Evolutionary conservation across 2,329 filamentous ascomycete species (phyloP).

Genomic region (Trichoderma sp.): DNA sequence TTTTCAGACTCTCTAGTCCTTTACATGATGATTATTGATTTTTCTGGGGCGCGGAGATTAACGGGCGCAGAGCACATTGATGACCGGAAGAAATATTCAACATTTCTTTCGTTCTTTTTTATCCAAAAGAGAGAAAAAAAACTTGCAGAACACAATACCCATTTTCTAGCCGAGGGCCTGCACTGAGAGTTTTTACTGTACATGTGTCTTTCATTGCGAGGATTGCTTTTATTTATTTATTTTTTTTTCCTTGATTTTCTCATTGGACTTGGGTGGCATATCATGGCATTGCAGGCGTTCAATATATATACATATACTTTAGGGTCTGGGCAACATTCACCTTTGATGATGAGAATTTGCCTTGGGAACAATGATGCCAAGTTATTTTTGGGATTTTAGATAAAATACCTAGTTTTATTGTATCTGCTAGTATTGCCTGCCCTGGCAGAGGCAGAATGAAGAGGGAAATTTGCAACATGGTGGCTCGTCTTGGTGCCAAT

Average conservation of each 20-base stretch:
- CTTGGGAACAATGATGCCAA: slow-evolving; percentile 11
- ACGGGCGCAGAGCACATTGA: background rate
- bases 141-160: slow-evolving; percentile 19
- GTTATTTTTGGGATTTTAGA: slow-evolving; percentile 2
- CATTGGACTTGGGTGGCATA: slow-evolving; percentile 13
- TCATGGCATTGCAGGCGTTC: slow-evolving; percentile 19
- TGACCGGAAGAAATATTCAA: slow-evolving; percentile 5
- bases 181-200: slow-evolving; percentile 16
- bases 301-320: slow-evolving; percentile 19
- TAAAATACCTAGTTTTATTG: background rate
- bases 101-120: background rate
- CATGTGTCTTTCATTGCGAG: slow-evolving; percentile 15
- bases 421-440: background rate
- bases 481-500: background rate
- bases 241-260: background rate
- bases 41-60: background rate
- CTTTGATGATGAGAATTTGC: slow-evolving; percentile 5
- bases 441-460: background rate
- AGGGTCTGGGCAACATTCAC: slow-evolving; percentile 7
- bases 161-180: slow-evolving; percentile 15
- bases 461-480: background rate
- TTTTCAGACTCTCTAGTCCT: background rate
- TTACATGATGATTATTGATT: background rate
- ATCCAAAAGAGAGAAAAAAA: background rate
- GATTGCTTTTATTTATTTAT: background rate